These are phyloP conservation scores for Apium graveolens DNA, from an alignment of 129 eudicot genomes.

Conservation along the genomic window DNA sequence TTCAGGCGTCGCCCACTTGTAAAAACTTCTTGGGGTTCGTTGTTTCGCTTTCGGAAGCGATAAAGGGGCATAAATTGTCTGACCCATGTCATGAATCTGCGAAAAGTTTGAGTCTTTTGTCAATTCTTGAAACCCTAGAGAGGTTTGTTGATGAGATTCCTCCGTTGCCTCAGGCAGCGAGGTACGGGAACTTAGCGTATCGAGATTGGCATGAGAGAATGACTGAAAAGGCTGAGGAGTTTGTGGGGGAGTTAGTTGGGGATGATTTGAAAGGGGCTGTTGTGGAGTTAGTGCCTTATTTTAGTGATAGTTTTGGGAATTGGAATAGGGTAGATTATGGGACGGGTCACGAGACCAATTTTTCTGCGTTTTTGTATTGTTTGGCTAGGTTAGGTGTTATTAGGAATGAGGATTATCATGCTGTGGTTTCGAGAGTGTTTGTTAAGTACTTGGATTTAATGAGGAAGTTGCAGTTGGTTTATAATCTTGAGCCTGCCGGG, in stretches of 20 bases:
- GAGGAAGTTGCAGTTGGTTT: conserved; percentile 71
- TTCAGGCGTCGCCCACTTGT: conserved; percentile 48
- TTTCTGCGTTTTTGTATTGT: conserved; percentile 91
- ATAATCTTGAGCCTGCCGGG: conserved; percentile 85
- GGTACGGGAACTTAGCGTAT: conserved; percentile 73
- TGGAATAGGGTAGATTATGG: conserved; percentile 78
- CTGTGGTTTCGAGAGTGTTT: conserved; percentile 70
- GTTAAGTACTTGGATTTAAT: conserved; percentile 74
- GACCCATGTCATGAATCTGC: conserved; percentile 64
- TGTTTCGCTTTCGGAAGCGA: conserved; percentile 65
- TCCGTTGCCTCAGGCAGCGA: conserved; percentile 46
- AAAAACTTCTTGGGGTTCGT: conserved; percentile 67
- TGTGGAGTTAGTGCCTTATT: conserved; percentile 69
- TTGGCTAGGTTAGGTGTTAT: conserved; percentile 52
- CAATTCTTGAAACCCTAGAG: conserved; percentile 43
- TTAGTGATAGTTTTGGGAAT: conserved; percentile 86
- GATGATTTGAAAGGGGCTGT: conserved; percentile 33
- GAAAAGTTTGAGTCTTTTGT: conserved; percentile 19
- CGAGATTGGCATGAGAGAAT: conserved; percentile 73
- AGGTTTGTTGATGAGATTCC: conserved; percentile 64
- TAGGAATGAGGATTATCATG: conserved; percentile 72
- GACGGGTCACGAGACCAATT: conserved; percentile 94
- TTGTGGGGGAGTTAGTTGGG: conserved; percentile 44
- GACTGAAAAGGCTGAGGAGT: conserved; percentile 38
- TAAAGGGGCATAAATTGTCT: conserved; percentile 53